Evolutionary conservation across 208 protist genomes (phyloP).

Genomic region (Trypanosoma congolense): DNA sequence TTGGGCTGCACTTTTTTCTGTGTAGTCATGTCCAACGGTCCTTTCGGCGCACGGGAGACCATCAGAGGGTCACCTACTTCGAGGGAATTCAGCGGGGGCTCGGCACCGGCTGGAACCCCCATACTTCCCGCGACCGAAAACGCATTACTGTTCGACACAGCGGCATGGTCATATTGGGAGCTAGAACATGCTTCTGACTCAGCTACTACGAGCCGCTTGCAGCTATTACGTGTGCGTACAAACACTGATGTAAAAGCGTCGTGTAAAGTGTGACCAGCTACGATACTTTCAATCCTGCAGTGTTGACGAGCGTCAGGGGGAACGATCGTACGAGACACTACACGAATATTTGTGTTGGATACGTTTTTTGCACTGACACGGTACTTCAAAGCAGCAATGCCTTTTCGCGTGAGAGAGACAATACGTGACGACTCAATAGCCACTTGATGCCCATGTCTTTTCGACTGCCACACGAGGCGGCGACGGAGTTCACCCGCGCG

Average conservation of each 20-base stretch:
- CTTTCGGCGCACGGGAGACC: conserved; percentile 8
- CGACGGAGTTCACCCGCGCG: conserved; percentile 72
- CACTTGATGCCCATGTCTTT: conserved; percentile 55
- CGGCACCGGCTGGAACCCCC: neutral
- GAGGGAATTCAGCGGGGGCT: neutral
- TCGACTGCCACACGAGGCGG: conserved; percentile 69
- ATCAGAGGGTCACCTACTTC: neutral
- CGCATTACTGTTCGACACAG: neutral
- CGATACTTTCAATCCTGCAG: conserved; percentile 65
- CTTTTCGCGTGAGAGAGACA: conserved; percentile 52
- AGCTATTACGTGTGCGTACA: conserved; percentile 82
- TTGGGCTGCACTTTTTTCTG: conserved; percentile 4
- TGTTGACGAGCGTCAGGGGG: conserved; percentile 20
- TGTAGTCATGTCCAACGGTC: neutral
- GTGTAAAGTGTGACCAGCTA: conserved; percentile 50
- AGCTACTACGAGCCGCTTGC: conserved; percentile 68
- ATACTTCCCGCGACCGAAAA: neutral
- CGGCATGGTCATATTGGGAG: conserved; percentile 10
- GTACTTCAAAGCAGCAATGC: conserved; percentile 65
- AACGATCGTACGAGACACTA: conserved; percentile 65
- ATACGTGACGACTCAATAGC: conserved; percentile 75
- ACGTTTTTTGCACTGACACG: conserved; percentile 75
- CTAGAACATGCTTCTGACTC: conserved; percentile 50
- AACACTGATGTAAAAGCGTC: conserved; percentile 63
- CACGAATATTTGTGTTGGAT: conserved; percentile 78